These are phyloP conservation scores for Graphiopsis chlorocephala DNA, from an alignment of 2,329 filamentous ascomycete species.

Conservation along the genomic window DNA sequence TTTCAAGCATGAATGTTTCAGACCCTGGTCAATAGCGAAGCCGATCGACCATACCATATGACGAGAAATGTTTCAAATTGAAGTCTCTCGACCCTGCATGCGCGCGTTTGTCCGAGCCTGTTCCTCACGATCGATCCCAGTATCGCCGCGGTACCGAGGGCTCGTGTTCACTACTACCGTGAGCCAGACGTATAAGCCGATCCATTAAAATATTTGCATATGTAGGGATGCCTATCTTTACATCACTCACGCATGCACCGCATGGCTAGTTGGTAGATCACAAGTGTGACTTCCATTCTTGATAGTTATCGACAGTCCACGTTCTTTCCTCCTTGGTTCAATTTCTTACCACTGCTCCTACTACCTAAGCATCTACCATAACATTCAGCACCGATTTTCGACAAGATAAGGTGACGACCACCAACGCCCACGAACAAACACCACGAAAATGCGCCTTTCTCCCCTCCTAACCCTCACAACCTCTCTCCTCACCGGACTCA, in stretches of 20 bases:
- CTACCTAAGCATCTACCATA: not conserved
- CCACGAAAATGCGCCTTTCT: not conserved
- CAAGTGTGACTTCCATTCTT: not conserved
- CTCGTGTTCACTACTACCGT: not conserved
- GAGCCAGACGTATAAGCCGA: not conserved
- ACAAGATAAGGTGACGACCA: no score
- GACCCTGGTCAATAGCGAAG: not conserved
- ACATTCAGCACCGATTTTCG: no score
- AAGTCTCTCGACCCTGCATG: not conserved
- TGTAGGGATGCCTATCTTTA: conserved; percentile 3
- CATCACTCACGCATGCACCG: not conserved
- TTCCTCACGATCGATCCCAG: conserved; percentile 5
- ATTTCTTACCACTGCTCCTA: no score
- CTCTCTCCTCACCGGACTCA: conserved; percentile 19
- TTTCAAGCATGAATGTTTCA: not conserved
- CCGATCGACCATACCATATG: not conserved
- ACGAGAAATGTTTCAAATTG: conserved; percentile 7
- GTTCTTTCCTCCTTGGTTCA: not conserved
- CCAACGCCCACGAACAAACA: not conserved
- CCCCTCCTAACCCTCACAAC: not conserved
- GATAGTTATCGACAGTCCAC: not conserved
- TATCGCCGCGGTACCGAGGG: not conserved
- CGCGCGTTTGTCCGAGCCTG: not conserved
- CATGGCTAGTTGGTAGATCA: not conserved
- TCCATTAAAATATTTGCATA: not conserved